Base-by-base conservation (phyloP, 163 green algal species). In the Chlorella variabilis region DNA sequence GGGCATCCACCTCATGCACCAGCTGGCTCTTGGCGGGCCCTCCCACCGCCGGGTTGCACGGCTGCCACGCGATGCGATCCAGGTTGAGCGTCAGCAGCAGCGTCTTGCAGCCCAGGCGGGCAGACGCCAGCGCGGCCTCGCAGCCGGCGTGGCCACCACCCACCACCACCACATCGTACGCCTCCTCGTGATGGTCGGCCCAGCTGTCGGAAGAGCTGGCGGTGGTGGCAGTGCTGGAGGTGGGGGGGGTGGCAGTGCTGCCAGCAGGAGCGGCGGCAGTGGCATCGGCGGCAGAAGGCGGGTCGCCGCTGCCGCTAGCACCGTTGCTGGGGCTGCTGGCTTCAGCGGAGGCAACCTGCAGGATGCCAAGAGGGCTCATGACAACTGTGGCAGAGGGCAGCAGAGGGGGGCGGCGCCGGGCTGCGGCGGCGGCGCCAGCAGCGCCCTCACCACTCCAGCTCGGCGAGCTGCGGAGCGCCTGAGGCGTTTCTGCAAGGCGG, bases 101-200 rank as follows among this genome's bases (percentile, higher is more conserved):
- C 17, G 96, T 99, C 6, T 89, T 89, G 74, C 87, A 91, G 51
- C 96, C 96, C 73, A 96, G 84, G 18, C 94, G 88, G 0, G 96
- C 94, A 11, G 95, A 86, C n/a, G 96, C 96, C 36, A 99, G 90
- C 21, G 96, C 96, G 13, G 96, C 96, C 86, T 99, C 96, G 81
- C 96, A 98, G 25, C 96, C 96, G 20, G 96, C 96, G 82, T 99
- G 96, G 15, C 96, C 96, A 0, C 87, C 96, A 31, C 96, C 96
- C 25, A 99, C 96, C 11, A 99, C 95, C n/a, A 99, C 93, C 17
- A 99, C 96, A 82, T 99, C 96, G 83, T 98, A 99, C 27, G 91
- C 81, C 79, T 98, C 94, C 36, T 96, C 92, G 25, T 90, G 65
- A 11, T 96, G 91, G 17, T 90, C 48, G 13, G 58, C 54, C 70